These are phyloP conservation scores for Cercophora newfieldiana DNA, from an alignment of 495 filamentous ascomycete genomes.

Conservation along the genomic window DNA sequence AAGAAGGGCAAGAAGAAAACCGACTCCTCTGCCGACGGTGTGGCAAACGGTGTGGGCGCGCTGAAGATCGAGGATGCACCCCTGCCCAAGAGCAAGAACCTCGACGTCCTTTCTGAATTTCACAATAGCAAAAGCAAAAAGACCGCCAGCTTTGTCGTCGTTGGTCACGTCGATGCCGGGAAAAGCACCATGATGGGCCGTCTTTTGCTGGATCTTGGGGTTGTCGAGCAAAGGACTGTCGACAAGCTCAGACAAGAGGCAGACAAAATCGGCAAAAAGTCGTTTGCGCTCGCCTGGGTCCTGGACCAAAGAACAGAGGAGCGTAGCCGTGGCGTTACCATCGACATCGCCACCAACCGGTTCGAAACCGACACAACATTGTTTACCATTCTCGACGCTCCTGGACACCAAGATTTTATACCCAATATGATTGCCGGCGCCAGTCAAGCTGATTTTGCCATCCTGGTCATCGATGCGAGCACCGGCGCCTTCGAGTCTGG, in stretches of 20 bases:
- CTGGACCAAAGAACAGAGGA: slow-evolving; percentile 89
- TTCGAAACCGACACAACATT: slow-evolving; percentile 84
- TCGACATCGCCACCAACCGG: slow-evolving; percentile 91
- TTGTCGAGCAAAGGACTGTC: slow-evolving; percentile 81
- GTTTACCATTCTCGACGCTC: slow-evolving; percentile 95
- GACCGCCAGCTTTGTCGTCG: slow-evolving; percentile 91
- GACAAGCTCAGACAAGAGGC: slow-evolving; percentile 87
- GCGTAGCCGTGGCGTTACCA: slow-evolving; percentile 86
- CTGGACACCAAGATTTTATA: slow-evolving; percentile 92
- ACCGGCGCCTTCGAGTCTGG: slow-evolving; percentile 90
- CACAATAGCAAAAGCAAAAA: slow-evolving; percentile 74
- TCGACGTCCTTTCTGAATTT: slow-evolving; percentile 83
- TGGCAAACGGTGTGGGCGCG: slow-evolving; percentile 53
- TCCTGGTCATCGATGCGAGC: slow-evolving; percentile 88
- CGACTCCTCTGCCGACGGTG: slow-evolving; percentile 30
- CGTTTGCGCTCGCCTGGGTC: slow-evolving; percentile 95
- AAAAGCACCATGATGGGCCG: slow-evolving; percentile 98
- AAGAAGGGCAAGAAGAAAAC: slow-evolving; percentile 46
- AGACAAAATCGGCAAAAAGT: slow-evolving; percentile 87
- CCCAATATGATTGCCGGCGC: slow-evolving; percentile 99
- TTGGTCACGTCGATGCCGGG: slow-evolving; percentile 95
- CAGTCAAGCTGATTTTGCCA: slow-evolving; percentile 92
- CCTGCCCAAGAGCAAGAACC: slow-evolving; percentile 77
- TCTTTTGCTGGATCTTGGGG: slow-evolving; percentile 83
- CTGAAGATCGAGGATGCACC: slow-evolving; percentile 69